Evolutionary conservation across 1,284 basidiomycete genomes (phyloP).

Genomic region (Mycosarcoma maydis): DNA sequence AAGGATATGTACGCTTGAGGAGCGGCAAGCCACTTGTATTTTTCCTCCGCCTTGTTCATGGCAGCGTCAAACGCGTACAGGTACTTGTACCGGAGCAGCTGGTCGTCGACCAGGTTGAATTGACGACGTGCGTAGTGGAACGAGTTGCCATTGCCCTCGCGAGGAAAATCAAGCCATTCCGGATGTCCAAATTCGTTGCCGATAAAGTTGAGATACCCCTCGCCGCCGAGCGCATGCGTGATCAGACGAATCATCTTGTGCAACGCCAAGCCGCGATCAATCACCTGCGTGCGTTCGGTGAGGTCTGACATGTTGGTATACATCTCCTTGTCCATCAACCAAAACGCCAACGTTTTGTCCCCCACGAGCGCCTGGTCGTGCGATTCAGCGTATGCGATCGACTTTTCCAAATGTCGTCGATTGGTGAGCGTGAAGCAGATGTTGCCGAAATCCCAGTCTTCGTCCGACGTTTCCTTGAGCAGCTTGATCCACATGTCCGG

Average conservation of each 20-base stretch:
- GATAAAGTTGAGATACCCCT: conserved; percentile 97
- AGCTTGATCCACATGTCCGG: conserved; percentile 99
- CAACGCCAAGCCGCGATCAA: conserved; percentile 87
- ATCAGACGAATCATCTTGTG: conserved; percentile 97
- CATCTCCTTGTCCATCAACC: conserved; percentile 99
- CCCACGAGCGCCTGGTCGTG: conserved; percentile 98
- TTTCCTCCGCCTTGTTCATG: conserved; percentile 87
- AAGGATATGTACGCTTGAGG: conserved; percentile 75
- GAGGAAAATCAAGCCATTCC: conserved; percentile 99
- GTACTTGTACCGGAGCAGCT: conserved; percentile 85
- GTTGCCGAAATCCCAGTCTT: conserved; percentile 86
- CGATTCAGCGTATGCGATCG: conserved; percentile 92
- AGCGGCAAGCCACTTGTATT: conserved; percentile 84
- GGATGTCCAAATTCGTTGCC: conserved; percentile 98
- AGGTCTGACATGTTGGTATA: conserved; percentile 83
- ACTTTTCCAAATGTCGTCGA: conserved; percentile 86
- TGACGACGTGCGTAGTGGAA: conserved; percentile 90
- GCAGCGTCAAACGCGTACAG: conserved; percentile 90
- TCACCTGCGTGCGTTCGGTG: conserved; percentile 82
- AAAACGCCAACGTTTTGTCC: conserved; percentile 92
- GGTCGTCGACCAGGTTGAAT: conserved; percentile 92
- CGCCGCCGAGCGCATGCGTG: conserved; percentile 90
- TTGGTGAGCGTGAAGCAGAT: conserved; percentile 92
- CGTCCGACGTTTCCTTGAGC: conserved; percentile 88
- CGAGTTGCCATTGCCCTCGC: conserved; percentile 91